Evolutionary conservation across 257 asterid species (phyloP), one percentile per base, ranked within the genome.

Genomic region (Knoxia roxburghii): DNA sequence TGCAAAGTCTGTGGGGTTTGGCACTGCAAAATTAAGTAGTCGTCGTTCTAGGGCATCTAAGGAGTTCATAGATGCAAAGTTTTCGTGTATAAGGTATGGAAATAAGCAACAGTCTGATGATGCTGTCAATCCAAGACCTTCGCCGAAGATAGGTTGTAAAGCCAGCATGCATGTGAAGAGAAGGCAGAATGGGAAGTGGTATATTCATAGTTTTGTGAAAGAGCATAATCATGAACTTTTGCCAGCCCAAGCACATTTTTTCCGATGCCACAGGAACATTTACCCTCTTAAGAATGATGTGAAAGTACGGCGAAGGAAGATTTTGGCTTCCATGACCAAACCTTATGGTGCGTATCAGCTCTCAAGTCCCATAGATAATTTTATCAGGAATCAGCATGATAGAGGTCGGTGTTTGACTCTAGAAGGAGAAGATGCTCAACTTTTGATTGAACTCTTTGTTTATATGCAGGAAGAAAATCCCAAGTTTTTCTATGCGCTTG

Each of bases 91-190:
- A 67, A 84, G 98, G 77, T 92, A 92, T 67, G 98, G 97, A 15
- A 92, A 83, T 71, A 92, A 89, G 84, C 98, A 92, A 54, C 97
- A 89, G 70, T 92, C 98, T 0, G 98, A 92, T 51, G 96, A 92
- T 71, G 97, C 97, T 21, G 76, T 86, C 67, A 92, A 92, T 65
- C 98, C 98, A 7, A 84, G 98, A 78, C 97, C 98, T 59, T 89
- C 98, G 0, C 97, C 98, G 6, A 92, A 92, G 75, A 92, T 89
- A 64, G 98, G 95, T 7, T 91, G 97, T 79, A 89, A 88, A 74
- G 96, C 96, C 66, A 89, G 95, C 73, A 78, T 92, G 96, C 97
- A 92, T 59, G 98, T 92, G 46, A 92, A 92, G 84, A 83, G 95
- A 52, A 82, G 79, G 76, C 76, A 81, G 10, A 60, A 46, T 63